Conservation (phyloP, 306 rosid species). For the Dryas alaskensis region DNA sequence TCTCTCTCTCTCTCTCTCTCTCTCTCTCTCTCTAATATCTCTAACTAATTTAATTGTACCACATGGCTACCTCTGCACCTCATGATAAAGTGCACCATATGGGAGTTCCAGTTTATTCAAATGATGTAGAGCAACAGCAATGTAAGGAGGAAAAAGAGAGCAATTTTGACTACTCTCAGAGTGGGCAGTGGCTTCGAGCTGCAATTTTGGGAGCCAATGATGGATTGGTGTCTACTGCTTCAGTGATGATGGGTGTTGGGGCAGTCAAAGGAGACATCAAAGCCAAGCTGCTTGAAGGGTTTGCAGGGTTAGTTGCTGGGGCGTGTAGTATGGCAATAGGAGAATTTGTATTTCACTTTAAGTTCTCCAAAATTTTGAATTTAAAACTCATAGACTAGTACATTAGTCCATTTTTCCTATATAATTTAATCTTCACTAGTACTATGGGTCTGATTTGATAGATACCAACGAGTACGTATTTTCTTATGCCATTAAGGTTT, state of each 20-base stretch:
- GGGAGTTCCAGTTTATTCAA: not conserved
- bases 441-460: no score
- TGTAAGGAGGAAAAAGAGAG: not conserved
- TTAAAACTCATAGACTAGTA: no score
- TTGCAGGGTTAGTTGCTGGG: slow-evolving; percentile 24
- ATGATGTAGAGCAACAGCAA: not conserved
- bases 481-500: no score
- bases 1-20: no score
- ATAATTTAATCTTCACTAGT: no score
- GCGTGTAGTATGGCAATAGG: slow-evolving; percentile 15
- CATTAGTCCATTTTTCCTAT: no score
- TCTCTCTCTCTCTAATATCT: not conserved
- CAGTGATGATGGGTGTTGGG: slow-evolving; percentile 36
- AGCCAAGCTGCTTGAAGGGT: slow-evolving; percentile 30
- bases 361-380: no score
- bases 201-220: no score
- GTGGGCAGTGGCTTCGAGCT: no score
- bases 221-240: slow-evolving; percentile 26
- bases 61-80: not conserved
- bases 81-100: not conserved
- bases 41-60: not conserved
- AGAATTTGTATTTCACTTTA: slow-evolving; percentile 25
- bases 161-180: slow-evolving; percentile 6
- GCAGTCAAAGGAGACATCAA: slow-evolving; percentile 27
- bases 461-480: no score